Base-by-base conservation (phyloP, 2,329 filamentous ascomycete species). In the Penicillium sp. region DNA sequence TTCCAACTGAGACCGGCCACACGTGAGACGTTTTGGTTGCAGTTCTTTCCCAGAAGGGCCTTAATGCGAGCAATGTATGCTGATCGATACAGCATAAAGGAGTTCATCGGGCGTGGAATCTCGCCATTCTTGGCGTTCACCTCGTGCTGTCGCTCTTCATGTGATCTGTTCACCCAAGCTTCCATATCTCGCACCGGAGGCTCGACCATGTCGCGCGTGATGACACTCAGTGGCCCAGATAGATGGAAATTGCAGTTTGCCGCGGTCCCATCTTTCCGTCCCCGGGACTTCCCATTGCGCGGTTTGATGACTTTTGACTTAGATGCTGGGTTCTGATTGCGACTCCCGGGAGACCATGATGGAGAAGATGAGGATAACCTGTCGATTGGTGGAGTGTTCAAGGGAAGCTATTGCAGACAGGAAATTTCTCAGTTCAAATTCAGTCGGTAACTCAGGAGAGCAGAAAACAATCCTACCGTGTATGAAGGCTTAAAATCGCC, bases 21-120 rank as follows among this genome's bases (percentile, higher is more conserved):
- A 39, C 84, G 82, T 2, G 91, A 97, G 26, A 97, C 86, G 33
- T 93, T 76, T 67, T 98, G 91, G 67, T 98, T 91, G 70, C 97
- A 96, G 68, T 93, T 91, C 60, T 93, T 83, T 11, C 81, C 75
- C 59, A 86, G 88, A 76, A 84, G 88, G 44, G 81, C 76, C 69
- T 95, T 95, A 50, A 88, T 88, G 29, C 90, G 79, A 52, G 93
- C 87, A 51, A 94, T 88, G 64, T 88, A 96, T 5, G 89, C 88
- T 56, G 93, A 95, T 37, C 93, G 85, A 68, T 98, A 98, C 43
- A 98, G 76, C 86, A 98, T 95, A 73, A 97, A 98, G 1, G 88
- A 91, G 68, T 98, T 98, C 85, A 96, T 95, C 3, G 93, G 90
- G 28, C 93, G 80, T 61, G 91, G 89, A 57, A 97, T 80, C 65